phyloP scores from a whole-genome alignment of 164 flowering plant genomes.

The Liriodendron chinense region DNA sequence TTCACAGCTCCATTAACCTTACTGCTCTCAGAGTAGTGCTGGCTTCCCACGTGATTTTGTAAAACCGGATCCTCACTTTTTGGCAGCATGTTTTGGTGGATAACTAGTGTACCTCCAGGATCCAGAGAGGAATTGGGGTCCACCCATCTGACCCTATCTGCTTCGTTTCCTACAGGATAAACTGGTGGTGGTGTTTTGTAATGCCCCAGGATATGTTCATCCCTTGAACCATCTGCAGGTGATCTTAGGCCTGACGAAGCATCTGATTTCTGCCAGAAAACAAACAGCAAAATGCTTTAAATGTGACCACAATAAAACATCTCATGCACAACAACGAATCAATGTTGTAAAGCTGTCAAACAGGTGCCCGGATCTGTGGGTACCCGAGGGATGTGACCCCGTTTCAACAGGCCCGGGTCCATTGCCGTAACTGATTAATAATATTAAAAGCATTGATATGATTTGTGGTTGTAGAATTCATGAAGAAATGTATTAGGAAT shows the following conservation, averaged over 20 bases:
- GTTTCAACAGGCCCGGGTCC: no score
- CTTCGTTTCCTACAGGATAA: conserved; percentile 30
- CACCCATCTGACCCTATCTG: conserved; percentile 26
- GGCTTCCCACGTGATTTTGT: conserved; percentile 29
- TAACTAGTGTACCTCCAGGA: conserved; percentile 31
- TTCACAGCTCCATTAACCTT: conserved; percentile 47
- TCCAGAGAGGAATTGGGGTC: conserved; percentile 17
- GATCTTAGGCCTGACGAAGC: conserved; percentile 28
- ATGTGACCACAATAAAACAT: not conserved
- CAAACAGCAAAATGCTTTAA: not conserved
- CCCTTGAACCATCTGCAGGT: conserved; percentile 32
- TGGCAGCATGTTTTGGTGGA: conserved; percentile 27
- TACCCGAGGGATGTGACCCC: no score
- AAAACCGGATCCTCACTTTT: conserved; percentile 23
- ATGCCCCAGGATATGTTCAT: conserved; percentile 28
- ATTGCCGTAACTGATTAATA: no score
- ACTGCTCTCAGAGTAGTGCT: conserved; percentile 26
- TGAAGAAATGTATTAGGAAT: no score
- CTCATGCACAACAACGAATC: not conserved
- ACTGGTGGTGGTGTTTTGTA: conserved; percentile 29
- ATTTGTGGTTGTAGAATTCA: no score
- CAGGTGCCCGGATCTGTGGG: no score
- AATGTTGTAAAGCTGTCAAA: no score
- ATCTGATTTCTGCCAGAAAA: conserved; percentile 49
- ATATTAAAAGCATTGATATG: no score